phyloP scores from a whole-genome alignment of 176 grass and related monocot genomes.

The Eleusine indica region DNA sequence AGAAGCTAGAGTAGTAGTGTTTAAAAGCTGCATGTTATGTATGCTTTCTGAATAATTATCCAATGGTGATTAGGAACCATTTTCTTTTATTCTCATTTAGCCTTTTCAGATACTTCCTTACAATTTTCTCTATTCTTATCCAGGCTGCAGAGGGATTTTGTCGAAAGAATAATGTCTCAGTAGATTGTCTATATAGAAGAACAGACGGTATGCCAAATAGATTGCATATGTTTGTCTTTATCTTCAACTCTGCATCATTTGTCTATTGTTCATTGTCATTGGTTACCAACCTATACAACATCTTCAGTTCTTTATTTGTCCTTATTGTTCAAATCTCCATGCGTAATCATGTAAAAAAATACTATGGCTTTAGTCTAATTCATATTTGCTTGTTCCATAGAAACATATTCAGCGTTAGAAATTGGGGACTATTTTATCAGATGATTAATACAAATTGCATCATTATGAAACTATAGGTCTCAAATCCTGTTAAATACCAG shows the following conservation, averaged over 20 bases:
- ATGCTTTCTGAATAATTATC: constrained; percentile 26
- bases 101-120: constrained; percentile 37
- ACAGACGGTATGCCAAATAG: constrained; percentile 57
- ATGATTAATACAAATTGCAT: constrained; percentile 1
- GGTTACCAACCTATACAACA: neutral
- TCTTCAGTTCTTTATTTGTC: constrained; percentile 16
- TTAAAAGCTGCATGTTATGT: constrained; percentile 9
- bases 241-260: neutral
- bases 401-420: neutral
- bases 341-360: neutral
- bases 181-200: constrained; percentile 69
- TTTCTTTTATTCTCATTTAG: constrained; percentile 30
- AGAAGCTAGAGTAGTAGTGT: neutral
- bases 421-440: neutral
- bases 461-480: neutral
- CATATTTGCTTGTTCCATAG: constrained; percentile 14
- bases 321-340: constrained; percentile 25
- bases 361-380: constrained; percentile 18
- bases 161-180: constrained; percentile 69
- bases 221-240: neutral
- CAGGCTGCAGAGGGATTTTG: constrained; percentile 94
- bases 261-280: neutral
- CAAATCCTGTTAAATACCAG: neutral
- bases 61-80: constrained; percentile 35
- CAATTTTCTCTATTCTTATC: constrained; percentile 52